phyloP scores from a whole-genome alignment of 345 rosid genomes.

The Trapa incisa region DNA sequence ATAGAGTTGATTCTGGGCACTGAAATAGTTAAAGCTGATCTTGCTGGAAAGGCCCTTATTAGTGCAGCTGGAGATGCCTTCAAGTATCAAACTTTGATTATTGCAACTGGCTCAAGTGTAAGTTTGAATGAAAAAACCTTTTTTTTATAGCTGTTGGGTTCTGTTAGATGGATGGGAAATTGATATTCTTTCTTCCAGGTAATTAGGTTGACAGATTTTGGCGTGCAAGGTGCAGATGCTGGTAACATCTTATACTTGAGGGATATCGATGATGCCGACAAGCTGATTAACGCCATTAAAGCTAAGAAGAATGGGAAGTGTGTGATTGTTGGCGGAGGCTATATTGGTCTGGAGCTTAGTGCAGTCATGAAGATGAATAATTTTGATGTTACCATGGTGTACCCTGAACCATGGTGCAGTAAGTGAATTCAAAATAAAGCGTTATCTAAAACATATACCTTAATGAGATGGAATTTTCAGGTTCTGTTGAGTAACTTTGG shows the following conservation, averaged over 20 bases:
- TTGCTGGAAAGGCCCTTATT: slow-evolving; percentile 48
- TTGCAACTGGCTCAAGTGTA: slow-evolving; percentile 93
- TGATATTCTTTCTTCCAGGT: slow-evolving; percentile 36
- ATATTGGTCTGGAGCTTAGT: slow-evolving; percentile 94
- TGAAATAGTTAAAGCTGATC: slow-evolving; percentile 84
- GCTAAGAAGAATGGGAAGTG: slow-evolving; percentile 78
- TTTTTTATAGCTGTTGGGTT: not conserved
- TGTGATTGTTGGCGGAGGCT: slow-evolving; percentile 94
- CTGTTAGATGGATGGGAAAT: not conserved
- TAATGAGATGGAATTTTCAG: not conserved
- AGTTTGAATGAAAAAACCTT: slow-evolving; percentile 2
- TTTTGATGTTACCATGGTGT: slow-evolving; percentile 85
- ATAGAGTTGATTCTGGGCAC: slow-evolving; percentile 85
- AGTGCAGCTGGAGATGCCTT: slow-evolving; percentile 66
- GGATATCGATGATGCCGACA: slow-evolving; percentile 83
- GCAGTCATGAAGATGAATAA: slow-evolving; percentile 65
- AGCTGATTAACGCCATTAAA: slow-evolving; percentile 61
- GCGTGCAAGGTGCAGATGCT: slow-evolving; percentile 85
- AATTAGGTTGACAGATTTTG: slow-evolving; percentile 71
- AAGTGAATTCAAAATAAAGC: slow-evolving; percentile 28
- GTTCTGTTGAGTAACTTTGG: not conserved
- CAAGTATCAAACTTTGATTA: slow-evolving; percentile 55
- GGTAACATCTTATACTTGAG: slow-evolving; percentile 82
- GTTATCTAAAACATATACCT: not conserved
- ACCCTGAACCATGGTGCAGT: slow-evolving; percentile 99